Evolutionary conservation across 2,329 filamentous ascomycete species (phyloP).

Genomic region (Aspergillus sp.): DNA sequence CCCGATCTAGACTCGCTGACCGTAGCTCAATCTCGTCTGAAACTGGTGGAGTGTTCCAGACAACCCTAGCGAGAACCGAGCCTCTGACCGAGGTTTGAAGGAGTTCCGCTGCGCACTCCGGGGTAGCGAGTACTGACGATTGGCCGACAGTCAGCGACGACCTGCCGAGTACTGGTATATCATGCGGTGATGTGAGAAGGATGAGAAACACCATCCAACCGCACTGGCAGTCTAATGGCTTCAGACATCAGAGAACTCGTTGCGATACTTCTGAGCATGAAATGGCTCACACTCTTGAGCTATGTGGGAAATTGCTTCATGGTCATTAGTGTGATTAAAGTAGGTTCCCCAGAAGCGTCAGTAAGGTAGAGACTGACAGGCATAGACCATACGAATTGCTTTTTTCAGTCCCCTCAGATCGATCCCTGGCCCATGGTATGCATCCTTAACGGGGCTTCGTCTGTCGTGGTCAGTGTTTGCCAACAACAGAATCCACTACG

Average conservation of each 20-base stretch:
- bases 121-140: neutral
- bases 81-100: neutral
- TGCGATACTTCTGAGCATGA: neutral
- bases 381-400: neutral
- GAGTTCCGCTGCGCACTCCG: neutral
- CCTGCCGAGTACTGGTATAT: neutral
- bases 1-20: neutral
- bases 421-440: neutral
- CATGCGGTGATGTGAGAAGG: neutral
- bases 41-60: neutral
- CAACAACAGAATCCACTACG: slow-evolving; percentile 13
- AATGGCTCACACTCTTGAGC: neutral
- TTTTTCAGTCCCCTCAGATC: neutral
- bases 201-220: neutral
- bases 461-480: neutral
- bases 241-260: neutral
- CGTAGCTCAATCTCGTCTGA: neutral
- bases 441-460: neutral
- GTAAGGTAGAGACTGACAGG: neutral
- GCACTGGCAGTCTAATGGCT: neutral
- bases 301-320: neutral
- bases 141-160: neutral
- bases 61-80: neutral
- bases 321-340: neutral
- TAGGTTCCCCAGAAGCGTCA: neutral